Evolutionary conservation across 768 basidiomycete species (phyloP).

Genomic region (Pilatotrama ljubarskyi): DNA sequence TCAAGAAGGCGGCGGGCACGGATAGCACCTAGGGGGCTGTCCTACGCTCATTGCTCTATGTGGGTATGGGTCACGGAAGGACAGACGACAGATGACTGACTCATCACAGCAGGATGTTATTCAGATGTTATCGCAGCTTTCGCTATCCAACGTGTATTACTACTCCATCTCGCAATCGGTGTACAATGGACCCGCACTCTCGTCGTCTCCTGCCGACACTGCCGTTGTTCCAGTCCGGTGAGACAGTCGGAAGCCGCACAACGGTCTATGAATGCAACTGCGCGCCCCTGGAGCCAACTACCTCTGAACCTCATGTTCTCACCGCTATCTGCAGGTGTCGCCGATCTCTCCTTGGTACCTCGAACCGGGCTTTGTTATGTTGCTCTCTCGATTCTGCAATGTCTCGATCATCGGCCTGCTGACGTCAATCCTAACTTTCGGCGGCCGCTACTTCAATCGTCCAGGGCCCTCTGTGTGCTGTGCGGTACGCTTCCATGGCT

Average conservation of each 20-base stretch:
- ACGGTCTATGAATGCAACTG: background rate
- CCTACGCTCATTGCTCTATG: background rate
- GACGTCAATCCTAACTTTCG: background rate
- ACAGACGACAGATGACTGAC: no score
- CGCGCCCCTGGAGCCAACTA: background rate
- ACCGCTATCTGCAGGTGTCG: background rate
- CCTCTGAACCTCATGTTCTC: background rate
- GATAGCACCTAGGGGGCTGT: background rate
- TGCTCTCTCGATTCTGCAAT: background rate
- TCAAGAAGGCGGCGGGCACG: slow-evolving; percentile 24
- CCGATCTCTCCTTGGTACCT: background rate
- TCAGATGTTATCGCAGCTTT: background rate
- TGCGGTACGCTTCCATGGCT: background rate
- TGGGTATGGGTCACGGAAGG: no score
- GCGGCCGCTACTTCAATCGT: background rate
- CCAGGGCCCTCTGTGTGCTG: background rate
- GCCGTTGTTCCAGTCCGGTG: background rate
- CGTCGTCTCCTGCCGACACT: background rate
- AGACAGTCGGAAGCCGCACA: background rate
- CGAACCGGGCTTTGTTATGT: background rate
- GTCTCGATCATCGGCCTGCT: slow-evolving; percentile 1
- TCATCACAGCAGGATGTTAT: background rate
- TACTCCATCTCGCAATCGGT: background rate
- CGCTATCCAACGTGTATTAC: background rate
- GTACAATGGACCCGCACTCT: slow-evolving; percentile 3